Evolutionary conservation across 2,329 filamentous ascomycete species (phyloP), one percentile per base, ranked within the genome.

Genomic region (Eutypa lata): DNA sequence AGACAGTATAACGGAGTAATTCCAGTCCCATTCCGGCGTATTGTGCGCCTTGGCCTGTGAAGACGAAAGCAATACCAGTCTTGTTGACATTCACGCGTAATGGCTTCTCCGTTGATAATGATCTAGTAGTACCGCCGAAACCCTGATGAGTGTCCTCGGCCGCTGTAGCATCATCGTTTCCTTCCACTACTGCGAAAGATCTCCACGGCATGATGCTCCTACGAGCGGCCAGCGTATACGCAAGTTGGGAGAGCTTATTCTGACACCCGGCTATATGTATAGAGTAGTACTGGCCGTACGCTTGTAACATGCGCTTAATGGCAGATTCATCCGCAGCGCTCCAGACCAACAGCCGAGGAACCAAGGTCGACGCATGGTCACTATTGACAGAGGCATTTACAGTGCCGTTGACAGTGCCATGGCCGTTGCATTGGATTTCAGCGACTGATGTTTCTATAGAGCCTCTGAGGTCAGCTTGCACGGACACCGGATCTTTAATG

Each of bases 1-100:
- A 62, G 16, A 58, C 50, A 5, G 58, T 51, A 26, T 60, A 60
- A 6, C 51, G 31, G 3, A 62, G 10, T 3, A 64, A 50, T 11
- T 56, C 51, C 11, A 37, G n/a, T 3, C 59, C 62, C 62, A 61
- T 65, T 2, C 11, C 35, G 2, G 37, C 24, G 21, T 53, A 62
- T 16, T 65, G 62, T 0, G 61, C 61, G 3, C 60, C 62, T 38
- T 65, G 61, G 1, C 62, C 62, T 2, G 66, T 66, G 52, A 69
- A 69, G 3, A 68, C 59, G 19, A 58, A 56, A 5, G n/a, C 22
- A 18, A 51, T 5, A 3, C 10, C 14, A n/a, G n/a, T n/a, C n/a
- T n/a, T n/a, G n/a, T n/a, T n/a, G n/a, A n/a, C n/a, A n/a, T n/a
- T n/a, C n/a, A n/a, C n/a, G n/a, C n/a, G n/a, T n/a, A n/a, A 7